Percentiles rank a stretch among this genome's conserved stretches.
phyloP scores from a whole-genome alignment of 1,284 basidiomycete genomes.

The Heterobasidion occidentale region DNA sequence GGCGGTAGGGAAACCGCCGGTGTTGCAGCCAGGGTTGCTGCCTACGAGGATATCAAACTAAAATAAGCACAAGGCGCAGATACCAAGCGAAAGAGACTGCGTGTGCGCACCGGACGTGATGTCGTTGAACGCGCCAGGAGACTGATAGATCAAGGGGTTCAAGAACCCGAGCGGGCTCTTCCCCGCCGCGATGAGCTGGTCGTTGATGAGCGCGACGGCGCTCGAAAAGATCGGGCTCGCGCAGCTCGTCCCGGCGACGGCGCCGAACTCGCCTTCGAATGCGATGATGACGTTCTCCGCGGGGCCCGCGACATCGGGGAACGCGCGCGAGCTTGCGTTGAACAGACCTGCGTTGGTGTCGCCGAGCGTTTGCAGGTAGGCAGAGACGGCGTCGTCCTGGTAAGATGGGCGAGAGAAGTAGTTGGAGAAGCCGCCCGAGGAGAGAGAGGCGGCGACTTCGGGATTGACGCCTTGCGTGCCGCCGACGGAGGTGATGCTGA shows the following conservation, averaged over 20 bases:
- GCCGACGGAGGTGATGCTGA: constrained; percentile 9
- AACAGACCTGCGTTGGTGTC: constrained; percentile 1
- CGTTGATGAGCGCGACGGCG: constrained; percentile 48
- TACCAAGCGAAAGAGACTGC: neutral
- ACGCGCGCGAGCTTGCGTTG: constrained; percentile 5
- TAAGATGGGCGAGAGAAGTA: constrained; percentile 2
- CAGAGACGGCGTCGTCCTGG: constrained; percentile 1
- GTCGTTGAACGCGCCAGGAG: constrained; percentile 1
- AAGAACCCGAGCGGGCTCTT: constrained; percentile 38
- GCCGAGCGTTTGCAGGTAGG: neutral
- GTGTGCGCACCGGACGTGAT: constrained; percentile 3
- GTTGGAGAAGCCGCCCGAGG: constrained; percentile 8
- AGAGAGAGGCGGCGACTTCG: constrained; percentile 10
- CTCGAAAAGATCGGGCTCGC: constrained; percentile 42
- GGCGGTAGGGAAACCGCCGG: constrained; percentile 2
- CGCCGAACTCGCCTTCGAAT: constrained; percentile 15
- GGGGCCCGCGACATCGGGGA: constrained; percentile 35
- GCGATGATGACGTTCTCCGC: constrained; percentile 24
- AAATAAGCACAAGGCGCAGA: neutral
- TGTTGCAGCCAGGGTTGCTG: constrained; percentile 5
- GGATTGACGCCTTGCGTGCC: constrained; percentile 18
- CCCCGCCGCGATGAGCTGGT: constrained; percentile 34
- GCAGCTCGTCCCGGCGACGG: constrained; percentile 45
- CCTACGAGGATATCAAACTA: neutral
- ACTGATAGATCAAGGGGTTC: constrained; percentile 34